Evolutionary conservation across 2,329 filamentous ascomycete species (phyloP).

Genomic region (Fusarium oligoseptatum): DNA sequence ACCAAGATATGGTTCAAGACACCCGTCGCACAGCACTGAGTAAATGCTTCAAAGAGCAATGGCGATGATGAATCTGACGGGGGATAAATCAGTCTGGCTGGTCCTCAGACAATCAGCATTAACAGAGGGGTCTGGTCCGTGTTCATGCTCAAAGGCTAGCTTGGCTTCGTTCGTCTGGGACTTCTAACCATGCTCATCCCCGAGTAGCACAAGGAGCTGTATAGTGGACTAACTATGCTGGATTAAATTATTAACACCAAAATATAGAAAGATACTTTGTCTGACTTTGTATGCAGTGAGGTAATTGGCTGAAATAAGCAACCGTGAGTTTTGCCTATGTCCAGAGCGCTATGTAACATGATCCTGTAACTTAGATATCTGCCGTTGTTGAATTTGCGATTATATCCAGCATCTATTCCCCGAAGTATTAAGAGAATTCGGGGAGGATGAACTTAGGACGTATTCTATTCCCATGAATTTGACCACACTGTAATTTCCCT

Average conservation of each 20-base stretch:
- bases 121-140: background rate
- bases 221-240: background rate
- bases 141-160: constrained; percentile 4
- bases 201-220: constrained; percentile 3
- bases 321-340: background rate
- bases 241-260: no score
- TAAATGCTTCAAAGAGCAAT: no score
- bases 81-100: background rate
- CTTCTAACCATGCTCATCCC: constrained; percentile 6
- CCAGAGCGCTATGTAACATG: background rate
- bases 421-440: background rate
- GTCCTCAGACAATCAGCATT: background rate
- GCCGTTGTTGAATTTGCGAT: background rate
- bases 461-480: background rate
- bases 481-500: background rate
- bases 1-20: no score
- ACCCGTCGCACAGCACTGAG: no score
- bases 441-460: background rate
- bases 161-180: constrained; percentile 14
- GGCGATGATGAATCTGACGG: background rate
- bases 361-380: background rate
- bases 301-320: background rate
- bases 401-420: background rate
- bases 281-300: background rate
- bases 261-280: background rate